These are phyloP conservation scores for Penicillium sp. DNA, from an alignment of 2,329 filamentous ascomycete species.

Conservation along the genomic window DNA sequence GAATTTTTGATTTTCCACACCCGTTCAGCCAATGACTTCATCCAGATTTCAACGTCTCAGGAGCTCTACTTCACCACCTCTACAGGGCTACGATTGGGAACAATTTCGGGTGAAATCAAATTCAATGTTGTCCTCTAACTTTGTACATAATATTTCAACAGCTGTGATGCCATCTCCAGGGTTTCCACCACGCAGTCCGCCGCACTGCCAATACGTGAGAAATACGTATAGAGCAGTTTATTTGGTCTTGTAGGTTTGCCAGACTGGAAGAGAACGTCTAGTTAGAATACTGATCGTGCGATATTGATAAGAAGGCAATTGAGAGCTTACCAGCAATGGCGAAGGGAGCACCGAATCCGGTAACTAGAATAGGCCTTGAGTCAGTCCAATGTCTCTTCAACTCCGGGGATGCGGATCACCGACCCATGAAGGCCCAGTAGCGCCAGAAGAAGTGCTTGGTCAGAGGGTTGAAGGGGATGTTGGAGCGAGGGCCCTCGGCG, in stretches of 20 bases:
- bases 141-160: constrained; percentile 42
- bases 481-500: constrained; percentile 90
- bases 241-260: constrained; percentile 67
- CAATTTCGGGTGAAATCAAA: constrained; percentile 18
- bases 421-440: constrained; percentile 82
- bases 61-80: constrained; percentile 18
- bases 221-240: constrained; percentile 29
- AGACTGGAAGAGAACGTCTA: constrained; percentile 50
- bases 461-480: constrained; percentile 96
- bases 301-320: neutral
- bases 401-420: constrained; percentile 28
- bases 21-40: constrained; percentile 47
- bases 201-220: constrained; percentile 21
- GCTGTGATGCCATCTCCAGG: constrained; percentile 24
- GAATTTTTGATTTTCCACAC: constrained; percentile 44
- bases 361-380: constrained; percentile 44
- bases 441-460: constrained; percentile 79
- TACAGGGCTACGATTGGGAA: constrained; percentile 22
- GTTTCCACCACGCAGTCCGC: constrained; percentile 23
- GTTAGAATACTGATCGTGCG: constrained; percentile 25
- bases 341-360: constrained; percentile 62
- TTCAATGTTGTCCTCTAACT: constrained; percentile 38
- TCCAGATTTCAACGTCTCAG: constrained; percentile 37
- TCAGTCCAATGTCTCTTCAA: constrained; percentile 37
- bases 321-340: constrained; percentile 61